phyloP scores from a whole-genome alignment of 768 basidiomycete genomes.

The Podaxis mareebaensis region DNA sequence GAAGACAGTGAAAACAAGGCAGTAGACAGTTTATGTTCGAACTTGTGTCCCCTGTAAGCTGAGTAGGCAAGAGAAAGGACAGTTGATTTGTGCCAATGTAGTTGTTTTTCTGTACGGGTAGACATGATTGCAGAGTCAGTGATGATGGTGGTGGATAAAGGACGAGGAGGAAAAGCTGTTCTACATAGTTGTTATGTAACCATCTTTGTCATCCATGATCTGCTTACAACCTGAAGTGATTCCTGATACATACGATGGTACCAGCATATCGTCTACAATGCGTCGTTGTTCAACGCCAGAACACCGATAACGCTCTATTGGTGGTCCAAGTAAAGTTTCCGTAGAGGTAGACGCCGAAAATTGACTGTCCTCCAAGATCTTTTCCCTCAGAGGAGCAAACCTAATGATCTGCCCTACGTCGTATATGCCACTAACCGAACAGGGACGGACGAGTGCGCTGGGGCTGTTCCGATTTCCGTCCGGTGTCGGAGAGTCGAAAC shows the following conservation, averaged over 20 bases:
- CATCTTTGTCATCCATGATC: slow-evolving; percentile 39
- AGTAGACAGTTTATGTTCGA: background rate
- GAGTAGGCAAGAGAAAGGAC: background rate
- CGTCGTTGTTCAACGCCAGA: background rate
- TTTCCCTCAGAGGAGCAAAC: background rate
- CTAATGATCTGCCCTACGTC: background rate
- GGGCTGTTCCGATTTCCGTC: background rate
- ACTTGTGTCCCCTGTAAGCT: background rate
- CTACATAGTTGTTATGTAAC: slow-evolving; percentile 34
- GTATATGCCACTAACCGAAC: background rate
- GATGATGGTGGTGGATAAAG: slow-evolving; percentile 25
- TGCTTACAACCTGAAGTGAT: slow-evolving; percentile 4
- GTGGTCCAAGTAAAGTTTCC: background rate
- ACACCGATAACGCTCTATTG: background rate
- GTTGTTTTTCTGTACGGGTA: slow-evolving; percentile 12
- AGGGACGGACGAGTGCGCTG: background rate
- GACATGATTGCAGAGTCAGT: slow-evolving; percentile 7
- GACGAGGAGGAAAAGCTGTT: slow-evolving; percentile 29
- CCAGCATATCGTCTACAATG: background rate
- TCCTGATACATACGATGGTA: background rate
- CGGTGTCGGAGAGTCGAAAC: background rate
- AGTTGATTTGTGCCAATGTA: background rate
- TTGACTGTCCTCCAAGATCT: background rate
- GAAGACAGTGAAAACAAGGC: background rate
- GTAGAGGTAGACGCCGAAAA: background rate